phyloP scores from a whole-genome alignment of 306 rosid genomes.

The Pterocarpus santalinus region DNA sequence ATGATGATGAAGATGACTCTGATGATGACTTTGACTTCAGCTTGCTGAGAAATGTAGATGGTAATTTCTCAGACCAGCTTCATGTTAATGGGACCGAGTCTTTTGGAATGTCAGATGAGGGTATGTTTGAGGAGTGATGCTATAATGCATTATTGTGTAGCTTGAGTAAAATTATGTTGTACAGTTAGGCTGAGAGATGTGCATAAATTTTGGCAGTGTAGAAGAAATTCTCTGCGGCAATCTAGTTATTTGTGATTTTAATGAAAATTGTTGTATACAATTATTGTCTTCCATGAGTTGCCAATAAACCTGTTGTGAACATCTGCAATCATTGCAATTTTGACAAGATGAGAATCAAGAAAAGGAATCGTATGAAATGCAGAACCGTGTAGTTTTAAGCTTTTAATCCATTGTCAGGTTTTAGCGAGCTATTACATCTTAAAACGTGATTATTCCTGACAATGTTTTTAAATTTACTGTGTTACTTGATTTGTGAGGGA shows the following conservation, averaged over 20 bases:
- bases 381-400: neutral
- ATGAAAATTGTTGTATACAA: neutral
- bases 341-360: too few species aligned
- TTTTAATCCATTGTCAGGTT: neutral
- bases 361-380: too few species aligned
- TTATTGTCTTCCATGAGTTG: too few species aligned
- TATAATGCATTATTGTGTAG: constrained; percentile 14
- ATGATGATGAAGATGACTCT: neutral
- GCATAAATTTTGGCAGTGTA: constrained; percentile 44
- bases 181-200: constrained; percentile 37
- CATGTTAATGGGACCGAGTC: constrained; percentile 94
- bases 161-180: constrained; percentile 27
- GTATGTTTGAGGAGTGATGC: constrained; percentile 72
- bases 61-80: constrained; percentile 60
- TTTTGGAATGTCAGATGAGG: constrained; percentile 70
- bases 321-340: too few species aligned
- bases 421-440: too few species aligned
- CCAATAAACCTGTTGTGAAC: too few species aligned
- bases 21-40: constrained; percentile 75
- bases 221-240: constrained; percentile 2
- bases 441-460: too few species aligned
- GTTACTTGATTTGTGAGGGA: too few species aligned
- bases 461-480: too few species aligned
- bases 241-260: constrained; percentile 23
- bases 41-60: constrained; percentile 50